Conservation (phyloP, 2,329 filamentous ascomycete genomes). For the Apiospora aurea region DNA sequence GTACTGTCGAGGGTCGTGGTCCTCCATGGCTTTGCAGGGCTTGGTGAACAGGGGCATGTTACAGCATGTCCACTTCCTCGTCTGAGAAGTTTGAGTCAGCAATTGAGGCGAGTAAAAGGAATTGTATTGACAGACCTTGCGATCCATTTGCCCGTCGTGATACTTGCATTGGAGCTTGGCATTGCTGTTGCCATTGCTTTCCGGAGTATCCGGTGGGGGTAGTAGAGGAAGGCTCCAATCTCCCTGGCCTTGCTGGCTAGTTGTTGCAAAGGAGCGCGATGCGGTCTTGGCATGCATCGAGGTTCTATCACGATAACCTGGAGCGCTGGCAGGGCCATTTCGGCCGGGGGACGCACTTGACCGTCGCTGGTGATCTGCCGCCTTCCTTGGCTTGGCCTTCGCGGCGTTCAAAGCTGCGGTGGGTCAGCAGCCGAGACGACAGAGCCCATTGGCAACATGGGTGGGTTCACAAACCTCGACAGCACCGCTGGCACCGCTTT, state of each 20-base stretch:
- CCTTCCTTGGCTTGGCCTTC: neutral
- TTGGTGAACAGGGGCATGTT: neutral
- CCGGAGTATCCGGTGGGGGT: neutral
- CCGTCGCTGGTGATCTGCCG: neutral
- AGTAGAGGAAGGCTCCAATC: neutral
- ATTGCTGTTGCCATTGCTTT: neutral
- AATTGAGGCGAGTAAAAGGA: neutral
- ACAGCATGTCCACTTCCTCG: neutral
- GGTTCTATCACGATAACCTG: neutral
- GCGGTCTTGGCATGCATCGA: neutral
- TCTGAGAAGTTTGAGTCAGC: neutral
- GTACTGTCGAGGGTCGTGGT: neutral
- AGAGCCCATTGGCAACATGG: neutral
- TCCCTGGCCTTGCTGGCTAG: neutral
- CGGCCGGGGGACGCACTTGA: neutral
- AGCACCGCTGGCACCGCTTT: constrained; percentile 2
- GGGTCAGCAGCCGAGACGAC: neutral
- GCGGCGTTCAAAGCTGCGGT: neutral
- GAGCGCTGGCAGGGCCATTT: neutral
- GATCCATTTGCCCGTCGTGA: neutral
- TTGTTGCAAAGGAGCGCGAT: neutral
- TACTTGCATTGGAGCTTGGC: neutral
- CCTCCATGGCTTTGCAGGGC: neutral
- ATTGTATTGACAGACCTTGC: neutral
- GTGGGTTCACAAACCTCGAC: neutral